Conservation (phyloP, 306 rosid species). For the Rosa persica region DNA sequence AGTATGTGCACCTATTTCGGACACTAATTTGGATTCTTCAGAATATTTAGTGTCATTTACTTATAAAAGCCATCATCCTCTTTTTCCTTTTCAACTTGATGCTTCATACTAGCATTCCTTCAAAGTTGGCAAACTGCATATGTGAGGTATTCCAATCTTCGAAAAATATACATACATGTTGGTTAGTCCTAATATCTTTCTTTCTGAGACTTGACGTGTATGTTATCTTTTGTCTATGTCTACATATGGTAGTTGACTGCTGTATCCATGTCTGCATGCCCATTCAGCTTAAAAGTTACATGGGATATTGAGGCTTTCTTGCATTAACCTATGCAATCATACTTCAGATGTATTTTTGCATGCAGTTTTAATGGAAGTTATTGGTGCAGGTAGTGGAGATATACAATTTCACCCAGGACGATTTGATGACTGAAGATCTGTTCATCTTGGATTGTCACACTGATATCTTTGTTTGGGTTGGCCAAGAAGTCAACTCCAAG, state of each 20-base stretch:
- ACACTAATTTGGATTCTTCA: not conserved
- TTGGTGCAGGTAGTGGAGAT: slow-evolving; percentile 78
- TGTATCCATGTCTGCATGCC: not conserved
- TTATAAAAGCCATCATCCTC: not conserved
- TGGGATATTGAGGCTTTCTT: not conserved
- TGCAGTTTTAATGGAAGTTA: slow-evolving; percentile 15
- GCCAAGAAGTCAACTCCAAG: slow-evolving; percentile 76
- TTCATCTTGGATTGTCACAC: slow-evolving; percentile 80
- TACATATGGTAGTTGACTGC: not conserved
- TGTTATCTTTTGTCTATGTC: not conserved
- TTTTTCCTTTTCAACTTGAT: not conserved
- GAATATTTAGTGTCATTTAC: not conserved
- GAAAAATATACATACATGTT: not conserved
- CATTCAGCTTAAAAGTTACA: not conserved
- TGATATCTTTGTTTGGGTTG: slow-evolving; percentile 90
- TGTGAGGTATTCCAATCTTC: not conserved
- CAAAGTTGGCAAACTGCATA: not conserved
- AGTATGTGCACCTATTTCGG: not conserved
- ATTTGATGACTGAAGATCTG: slow-evolving; percentile 96
- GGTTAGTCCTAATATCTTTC: not conserved
- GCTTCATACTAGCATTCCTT: not conserved
- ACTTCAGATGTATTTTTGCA: slow-evolving; percentile 1
- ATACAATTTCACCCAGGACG: slow-evolving; percentile 92
- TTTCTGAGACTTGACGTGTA: not conserved
- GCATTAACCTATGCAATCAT: not conserved